phyloP scores from a whole-genome alignment of 2,329 filamentous ascomycete genomes.

The Neophaeococcomyces mojaviensis region DNA sequence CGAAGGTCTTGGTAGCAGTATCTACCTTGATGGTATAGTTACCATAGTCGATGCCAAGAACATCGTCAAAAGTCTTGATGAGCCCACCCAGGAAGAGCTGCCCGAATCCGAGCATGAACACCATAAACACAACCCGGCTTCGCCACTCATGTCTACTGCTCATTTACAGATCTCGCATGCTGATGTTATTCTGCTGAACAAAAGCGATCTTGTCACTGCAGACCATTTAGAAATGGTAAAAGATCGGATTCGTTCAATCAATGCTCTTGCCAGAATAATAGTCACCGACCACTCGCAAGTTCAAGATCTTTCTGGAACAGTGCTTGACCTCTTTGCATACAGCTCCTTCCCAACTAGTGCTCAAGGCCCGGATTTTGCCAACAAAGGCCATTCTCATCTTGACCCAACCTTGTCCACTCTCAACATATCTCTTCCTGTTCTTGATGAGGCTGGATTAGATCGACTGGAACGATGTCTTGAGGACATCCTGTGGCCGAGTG shows the following conservation, averaged over 20 bases:
- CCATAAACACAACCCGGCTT: slow-evolving; percentile 38
- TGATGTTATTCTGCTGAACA: slow-evolving; percentile 92
- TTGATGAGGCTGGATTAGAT: slow-evolving; percentile 52
- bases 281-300: slow-evolving; percentile 73
- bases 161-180: slow-evolving; percentile 96
- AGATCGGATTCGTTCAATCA: slow-evolving; percentile 72
- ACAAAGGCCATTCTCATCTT: slow-evolving; percentile 80
- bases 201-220: slow-evolving; percentile 70
- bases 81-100: slow-evolving; percentile 42
- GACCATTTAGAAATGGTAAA: slow-evolving; percentile 63
- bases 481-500: slow-evolving; percentile 62
- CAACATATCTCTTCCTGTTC: slow-evolving; percentile 57
- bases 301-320: slow-evolving; percentile 72
- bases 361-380: slow-evolving; percentile 53
- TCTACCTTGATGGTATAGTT: slow-evolving; percentile 94
- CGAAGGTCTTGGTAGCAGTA: slow-evolving; percentile 86
- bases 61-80: slow-evolving; percentile 72
- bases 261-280: slow-evolving; percentile 77
- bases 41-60: slow-evolving; percentile 95
- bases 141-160: slow-evolving; percentile 76
- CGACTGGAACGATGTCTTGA: slow-evolving; percentile 74
- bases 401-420: slow-evolving; percentile 84
- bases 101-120: slow-evolving; percentile 40
- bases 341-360: slow-evolving; percentile 61
- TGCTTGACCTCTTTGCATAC: slow-evolving; percentile 89